Evolutionary conservation across 2,329 filamentous ascomycete genomes (phyloP).

Genomic region (Pezicula carpinea): DNA sequence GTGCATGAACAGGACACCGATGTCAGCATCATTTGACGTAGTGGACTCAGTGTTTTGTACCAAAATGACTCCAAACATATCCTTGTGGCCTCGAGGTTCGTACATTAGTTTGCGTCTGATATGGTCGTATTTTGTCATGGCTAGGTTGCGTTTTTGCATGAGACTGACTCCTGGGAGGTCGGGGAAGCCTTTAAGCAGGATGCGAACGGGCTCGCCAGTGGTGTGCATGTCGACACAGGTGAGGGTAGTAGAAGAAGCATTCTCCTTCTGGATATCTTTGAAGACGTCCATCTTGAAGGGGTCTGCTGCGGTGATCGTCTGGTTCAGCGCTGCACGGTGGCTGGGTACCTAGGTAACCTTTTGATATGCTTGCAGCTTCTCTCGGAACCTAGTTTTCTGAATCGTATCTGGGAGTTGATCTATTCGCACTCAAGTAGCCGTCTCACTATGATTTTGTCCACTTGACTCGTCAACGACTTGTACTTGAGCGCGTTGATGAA

Average conservation of each 20-base stretch:
- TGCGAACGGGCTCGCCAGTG: constrained; percentile 5
- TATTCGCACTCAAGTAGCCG: too few species aligned
- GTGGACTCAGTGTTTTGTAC: neutral
- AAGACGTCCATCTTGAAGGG: constrained; percentile 44
- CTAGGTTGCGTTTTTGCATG: neutral
- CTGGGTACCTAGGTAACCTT: too few species aligned
- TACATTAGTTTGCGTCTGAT: constrained; percentile 1
- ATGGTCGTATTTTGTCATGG: constrained; percentile 1
- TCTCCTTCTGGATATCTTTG: too few species aligned
- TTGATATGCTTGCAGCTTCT: too few species aligned
- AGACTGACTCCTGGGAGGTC: neutral
- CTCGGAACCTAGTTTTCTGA: constrained; percentile 4
- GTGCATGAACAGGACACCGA: constrained; percentile 5
- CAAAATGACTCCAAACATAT: constrained; percentile 6
- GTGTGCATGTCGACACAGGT: constrained; percentile 28
- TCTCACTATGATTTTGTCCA: too few species aligned
- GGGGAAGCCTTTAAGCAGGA: constrained; percentile 1
- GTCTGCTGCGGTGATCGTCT: constrained; percentile 43
- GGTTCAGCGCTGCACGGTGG: too few species aligned
- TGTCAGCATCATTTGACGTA: constrained; percentile 1
- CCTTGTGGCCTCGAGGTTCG: constrained; percentile 5
- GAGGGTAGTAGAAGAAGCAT: neutral
- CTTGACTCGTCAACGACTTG: too few species aligned
- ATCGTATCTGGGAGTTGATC: constrained; percentile 38
- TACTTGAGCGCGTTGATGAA: too few species aligned